Evolutionary conservation across 2,329 filamentous ascomycete species (phyloP).

Genomic region (Claviceps sp.): DNA sequence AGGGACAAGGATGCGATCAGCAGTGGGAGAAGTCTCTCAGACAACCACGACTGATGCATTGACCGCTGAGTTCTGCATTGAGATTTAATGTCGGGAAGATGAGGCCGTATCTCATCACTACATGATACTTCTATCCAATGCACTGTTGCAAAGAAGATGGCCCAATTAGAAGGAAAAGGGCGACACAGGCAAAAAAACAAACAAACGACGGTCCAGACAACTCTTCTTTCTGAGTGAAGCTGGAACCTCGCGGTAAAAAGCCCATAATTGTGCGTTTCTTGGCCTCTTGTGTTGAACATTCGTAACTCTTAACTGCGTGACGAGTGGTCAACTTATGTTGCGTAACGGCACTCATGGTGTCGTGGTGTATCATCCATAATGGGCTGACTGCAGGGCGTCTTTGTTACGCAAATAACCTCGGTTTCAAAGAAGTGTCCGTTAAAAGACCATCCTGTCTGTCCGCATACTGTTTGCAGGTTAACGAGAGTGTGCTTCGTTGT

Average conservation of each 20-base stretch:
- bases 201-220: too few species aligned
- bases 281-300: not conserved
- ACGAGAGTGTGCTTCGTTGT: not conserved
- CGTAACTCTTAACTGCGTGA: not conserved
- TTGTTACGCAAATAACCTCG: not conserved
- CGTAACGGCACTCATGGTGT: not conserved
- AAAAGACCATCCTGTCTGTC: not conserved
- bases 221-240: not conserved
- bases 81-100: not conserved
- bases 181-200: not conserved
- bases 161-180: not conserved
- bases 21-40: constrained; percentile 29
- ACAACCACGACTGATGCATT: constrained; percentile 32
- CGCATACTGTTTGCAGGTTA: not conserved
- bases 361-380: not conserved
- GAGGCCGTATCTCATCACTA: not conserved
- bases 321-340: not conserved
- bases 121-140: not conserved
- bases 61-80: constrained; percentile 18
- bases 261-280: not conserved
- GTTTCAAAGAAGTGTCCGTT: too few species aligned
- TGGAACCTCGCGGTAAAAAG: not conserved
- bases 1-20: constrained; percentile 30
- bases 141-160: not conserved
- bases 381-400: not conserved